Base-by-base conservation (phyloP, 208 protist species). In the Phytomonas sp. region DNA sequence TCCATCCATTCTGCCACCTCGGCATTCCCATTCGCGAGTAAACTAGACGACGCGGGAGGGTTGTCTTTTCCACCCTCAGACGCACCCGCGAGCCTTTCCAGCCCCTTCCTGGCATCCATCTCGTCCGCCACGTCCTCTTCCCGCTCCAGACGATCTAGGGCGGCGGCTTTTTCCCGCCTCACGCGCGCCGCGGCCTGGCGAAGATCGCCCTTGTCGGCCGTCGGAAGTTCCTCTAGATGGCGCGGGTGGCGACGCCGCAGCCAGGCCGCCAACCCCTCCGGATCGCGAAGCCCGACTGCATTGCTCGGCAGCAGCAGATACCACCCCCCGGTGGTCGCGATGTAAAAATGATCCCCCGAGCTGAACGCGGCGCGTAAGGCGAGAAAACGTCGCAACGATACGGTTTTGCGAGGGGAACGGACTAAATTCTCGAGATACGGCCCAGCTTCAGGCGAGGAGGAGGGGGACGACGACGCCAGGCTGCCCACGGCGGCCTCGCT, bases 361-460 rank as follows among this genome's bases (percentile, higher is more conserved):
- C 77, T 84, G 68, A 89, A 92, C 67, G 84, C 81, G 63, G 87
- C 80, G 15, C 89, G 84, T 40, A 92, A 70, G 0, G 87, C 89
- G 15, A 91, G 72, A 65, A 95, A 95, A 28, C 85, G 87, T 28
- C 82, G 83, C 20, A 91, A 80, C 0, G 82, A 88, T 31, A 92
- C 83, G 43, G 69, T 71, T 33, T 82, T 78, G 0, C 32, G 69
- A 23, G 85, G 84, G 6, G 80, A 74, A 34, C 56, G 51, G 32
- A 81, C 70, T 23, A 91, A 70, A 71, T 94, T 92, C 11, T 74
- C 61, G 64, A 94, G 56, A 17, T 83, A 80, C 62, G 86, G 89
- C 6, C 4, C 40, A 1, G 40, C 40, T 17, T 46, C 40, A 8
- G 40, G 40, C 13, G 40, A 4, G 40, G 40, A 1, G 2, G 40